Conservation (phyloP, 225 moss, liverwort and hornwort species). For the Polytrichum formosum region DNA sequence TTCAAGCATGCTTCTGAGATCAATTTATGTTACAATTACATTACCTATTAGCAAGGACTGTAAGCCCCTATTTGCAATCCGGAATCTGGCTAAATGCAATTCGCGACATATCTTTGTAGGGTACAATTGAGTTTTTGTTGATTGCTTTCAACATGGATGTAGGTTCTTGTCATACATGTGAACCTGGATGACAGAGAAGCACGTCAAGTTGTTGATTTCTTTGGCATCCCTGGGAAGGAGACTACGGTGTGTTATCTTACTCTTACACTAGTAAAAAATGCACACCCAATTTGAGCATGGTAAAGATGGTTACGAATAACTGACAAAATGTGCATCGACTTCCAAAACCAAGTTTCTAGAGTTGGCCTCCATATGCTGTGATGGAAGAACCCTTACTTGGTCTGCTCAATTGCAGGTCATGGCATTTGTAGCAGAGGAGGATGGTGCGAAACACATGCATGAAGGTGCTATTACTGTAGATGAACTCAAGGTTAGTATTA, state of each 20-base stretch:
- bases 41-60: too few relatives aligned
- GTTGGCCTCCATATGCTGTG: too few relatives aligned
- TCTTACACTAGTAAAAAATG: neutral
- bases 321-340: too few relatives aligned
- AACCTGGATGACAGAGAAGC: slow-evolving; percentile 29
- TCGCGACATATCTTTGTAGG: too few relatives aligned
- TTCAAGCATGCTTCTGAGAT: too few relatives aligned
- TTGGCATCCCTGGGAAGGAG: slow-evolving; percentile 42
- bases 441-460: slow-evolving; percentile 47
- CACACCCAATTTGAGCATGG: too few relatives aligned
- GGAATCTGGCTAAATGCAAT: too few relatives aligned
- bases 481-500: slow-evolving; percentile 40
- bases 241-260: slow-evolving; percentile 2
- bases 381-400: neutral
- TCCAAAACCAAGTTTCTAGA: too few relatives aligned
- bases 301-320: too few relatives aligned
- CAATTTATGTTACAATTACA: too few relatives aligned
- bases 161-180: slow-evolving; percentile 50
- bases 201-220: slow-evolving; percentile 30
- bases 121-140: too few relatives aligned
- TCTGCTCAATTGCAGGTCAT: slow-evolving; percentile 32
- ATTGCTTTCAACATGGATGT: slow-evolving; percentile 8
- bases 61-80: too few relatives aligned
- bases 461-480: slow-evolving; percentile 48
- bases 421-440: slow-evolving; percentile 48